A percentile compares a stretch with the other conserved stretches of the same genome.
Conservation (phyloP, 2,329 filamentous ascomycete genomes). For the Amauroascus niger region DNA sequence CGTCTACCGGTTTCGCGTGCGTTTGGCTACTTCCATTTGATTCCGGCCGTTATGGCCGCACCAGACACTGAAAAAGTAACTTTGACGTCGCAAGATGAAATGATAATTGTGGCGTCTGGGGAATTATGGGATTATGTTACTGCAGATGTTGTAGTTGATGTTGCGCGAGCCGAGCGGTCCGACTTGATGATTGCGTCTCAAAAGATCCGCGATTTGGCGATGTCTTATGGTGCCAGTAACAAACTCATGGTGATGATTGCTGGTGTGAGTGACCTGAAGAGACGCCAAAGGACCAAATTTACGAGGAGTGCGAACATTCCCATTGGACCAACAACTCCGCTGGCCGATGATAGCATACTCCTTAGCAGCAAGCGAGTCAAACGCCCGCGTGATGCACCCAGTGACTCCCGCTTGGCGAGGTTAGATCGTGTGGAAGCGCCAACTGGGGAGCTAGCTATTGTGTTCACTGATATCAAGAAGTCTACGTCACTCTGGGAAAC, state of each 20-base stretch:
- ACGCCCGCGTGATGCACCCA: conserved; percentile 47
- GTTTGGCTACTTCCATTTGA: conserved; percentile 87
- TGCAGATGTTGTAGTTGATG: conserved; percentile 81
- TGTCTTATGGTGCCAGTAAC: conserved; percentile 83
- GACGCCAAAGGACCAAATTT: conserved; percentile 64
- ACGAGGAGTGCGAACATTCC: conserved; percentile 70
- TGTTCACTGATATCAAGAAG: conserved; percentile 99
- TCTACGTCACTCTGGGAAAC: conserved; percentile 95
- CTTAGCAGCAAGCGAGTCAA: conserved; percentile 56
- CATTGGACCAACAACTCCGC: conserved; percentile 60
- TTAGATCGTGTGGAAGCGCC: conserved; percentile 89
- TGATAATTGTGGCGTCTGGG: conserved; percentile 79
- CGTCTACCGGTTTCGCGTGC: conserved; percentile 81
- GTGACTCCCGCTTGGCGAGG: conserved; percentile 76
- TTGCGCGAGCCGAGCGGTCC: conserved; percentile 72
- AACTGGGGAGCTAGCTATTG: conserved; percentile 79
- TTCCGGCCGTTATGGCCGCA: conserved; percentile 85
- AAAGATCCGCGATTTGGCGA: conserved; percentile 86
- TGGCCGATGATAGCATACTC: conserved; percentile 55
- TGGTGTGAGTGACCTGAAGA: conserved; percentile 81
- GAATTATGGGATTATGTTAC: conserved; percentile 94
- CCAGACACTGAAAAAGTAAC: conserved; percentile 71
- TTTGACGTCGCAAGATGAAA: conserved; percentile 81
- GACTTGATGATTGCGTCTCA: conserved; percentile 94
- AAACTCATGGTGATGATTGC: conserved; percentile 99